phyloP scores from a whole-genome alignment of 1,284 basidiomycete species.

The Coniferiporia weirii region DNA sequence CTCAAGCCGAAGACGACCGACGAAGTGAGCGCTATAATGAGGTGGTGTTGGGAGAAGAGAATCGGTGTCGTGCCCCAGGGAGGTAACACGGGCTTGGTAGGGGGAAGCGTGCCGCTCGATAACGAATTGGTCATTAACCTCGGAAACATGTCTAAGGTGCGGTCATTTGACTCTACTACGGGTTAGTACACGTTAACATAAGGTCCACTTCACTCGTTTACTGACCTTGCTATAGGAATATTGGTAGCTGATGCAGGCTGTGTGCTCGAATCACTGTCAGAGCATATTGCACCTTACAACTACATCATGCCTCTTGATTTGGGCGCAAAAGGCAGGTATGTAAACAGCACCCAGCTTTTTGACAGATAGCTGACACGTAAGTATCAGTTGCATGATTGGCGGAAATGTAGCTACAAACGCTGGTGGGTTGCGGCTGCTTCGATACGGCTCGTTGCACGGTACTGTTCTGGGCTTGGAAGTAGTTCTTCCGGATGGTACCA shows the following conservation, averaged over 20 bases:
- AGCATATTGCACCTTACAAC: conserved; percentile 81
- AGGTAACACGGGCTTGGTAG: conserved; percentile 97
- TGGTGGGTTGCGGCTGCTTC: conserved; percentile 87
- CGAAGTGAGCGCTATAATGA: conserved; percentile 85
- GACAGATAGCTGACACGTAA: conserved; percentile 2
- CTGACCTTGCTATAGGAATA: conserved; percentile 42
- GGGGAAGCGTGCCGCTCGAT: conserved; percentile 88
- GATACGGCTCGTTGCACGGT: conserved; percentile 95
- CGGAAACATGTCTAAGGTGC: conserved; percentile 78
- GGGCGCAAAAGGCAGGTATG: conserved; percentile 93
- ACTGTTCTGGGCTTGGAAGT: conserved; percentile 96
- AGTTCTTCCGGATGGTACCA: conserved; percentile 94
- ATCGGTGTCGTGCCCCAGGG: conserved; percentile 95
- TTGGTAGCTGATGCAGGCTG: conserved; percentile 87
- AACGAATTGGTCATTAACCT: conserved; percentile 90
- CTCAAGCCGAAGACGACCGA: conserved; percentile 85
- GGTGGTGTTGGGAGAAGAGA: conserved; percentile 73
- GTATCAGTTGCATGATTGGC: conserved; percentile 87
- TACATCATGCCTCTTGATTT: conserved; percentile 98
- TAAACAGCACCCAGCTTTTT: conserved; percentile 10
- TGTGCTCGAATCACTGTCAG: conserved; percentile 87
- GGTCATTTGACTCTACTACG: conserved; percentile 90
- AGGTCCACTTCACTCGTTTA: conserved; percentile 10
- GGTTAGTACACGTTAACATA: conserved; percentile 39
- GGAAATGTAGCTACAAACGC: conserved; percentile 98